Evolutionary conservation across 225 moss, liverwort and hornwort genomes (phyloP), one percentile per base, ranked within the genome.

Genomic region (Marchantia paleacea): DNA sequence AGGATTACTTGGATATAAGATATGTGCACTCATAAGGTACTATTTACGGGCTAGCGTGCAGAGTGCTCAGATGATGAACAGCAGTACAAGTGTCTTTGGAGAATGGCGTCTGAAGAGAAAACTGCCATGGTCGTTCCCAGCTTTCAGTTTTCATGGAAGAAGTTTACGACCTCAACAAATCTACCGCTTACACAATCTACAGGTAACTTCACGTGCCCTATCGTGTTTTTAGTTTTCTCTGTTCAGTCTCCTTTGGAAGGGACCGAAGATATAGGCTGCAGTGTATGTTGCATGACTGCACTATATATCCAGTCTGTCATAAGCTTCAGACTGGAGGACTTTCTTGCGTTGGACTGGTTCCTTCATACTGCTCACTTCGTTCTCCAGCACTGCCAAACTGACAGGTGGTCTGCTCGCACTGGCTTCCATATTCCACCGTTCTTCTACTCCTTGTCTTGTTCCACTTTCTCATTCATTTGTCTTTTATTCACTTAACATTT

Each of bases 81-180:
- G 74, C 86, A 86, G 69, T 86, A 86, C 78, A 54, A 75, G 15
- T 86, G 86, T 75, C 81, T 86, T 15, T 79, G 68, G 78, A 80
- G 81, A 61, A 78, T 83, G 74, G 73, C 83, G 26, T 7, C 81
- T 31, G 78, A 86, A 69, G 82, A 86, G 50, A 83, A 61, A 78
- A 81, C 73, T 83, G 83, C 75, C 53, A 31, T 86, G 13, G 83
- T 86, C 30, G 83, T 86, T 50, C 86, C 86, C 9, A 81, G 86
- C 64, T 86, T 86, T 70, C 80, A 86, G 75, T 78, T 58, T 29
- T 69, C 83, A 22, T 77, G 77, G 85, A 61, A 12, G 69, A 79
- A 79, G 52, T 70, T 79, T 39, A 79, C 18, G 30, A 29, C 79
- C 47, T 79, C 69, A 1, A 24, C 64, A 47, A 25, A 66, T 65